Percentiles rank a stretch among this genome's conserved stretches.
phyloP scores from a whole-genome alignment of 805 yeast species.

The Saturnispora silvae region DNA sequence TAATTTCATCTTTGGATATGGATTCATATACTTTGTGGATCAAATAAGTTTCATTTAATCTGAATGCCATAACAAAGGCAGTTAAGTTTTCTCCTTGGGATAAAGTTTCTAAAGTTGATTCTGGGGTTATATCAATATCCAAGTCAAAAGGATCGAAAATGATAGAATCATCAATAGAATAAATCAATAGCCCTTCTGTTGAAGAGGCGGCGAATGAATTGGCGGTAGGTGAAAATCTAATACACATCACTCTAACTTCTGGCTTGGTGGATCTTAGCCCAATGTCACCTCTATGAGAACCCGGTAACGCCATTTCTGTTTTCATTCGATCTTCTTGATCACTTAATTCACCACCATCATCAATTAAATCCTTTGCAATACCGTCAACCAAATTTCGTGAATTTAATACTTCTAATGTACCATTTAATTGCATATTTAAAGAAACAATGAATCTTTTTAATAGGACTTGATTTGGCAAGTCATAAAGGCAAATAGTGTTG shows the following conservation, averaged over 20 bases:
- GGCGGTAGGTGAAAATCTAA: conserved; percentile 83
- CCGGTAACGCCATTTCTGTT: conserved; percentile 68
- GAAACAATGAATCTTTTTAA: conserved; percentile 77
- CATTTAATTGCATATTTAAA: conserved; percentile 81
- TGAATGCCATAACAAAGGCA: conserved; percentile 85
- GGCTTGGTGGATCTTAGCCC: conserved; percentile 69
- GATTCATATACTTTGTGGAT: conserved; percentile 65
- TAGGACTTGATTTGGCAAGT: conserved; percentile 77
- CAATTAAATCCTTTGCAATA: conserved; percentile 74
- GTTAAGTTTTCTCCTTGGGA: conserved; percentile 53
- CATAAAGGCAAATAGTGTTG: conserved; percentile 84
- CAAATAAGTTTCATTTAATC: conserved; percentile 73
- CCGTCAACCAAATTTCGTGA: conserved; percentile 80
- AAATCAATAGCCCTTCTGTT: conserved; percentile 83
- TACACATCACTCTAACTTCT: conserved; percentile 67
- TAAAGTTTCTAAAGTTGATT: conserved; percentile 52
- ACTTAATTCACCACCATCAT: conserved; percentile 75
- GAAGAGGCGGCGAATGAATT: conserved; percentile 89
- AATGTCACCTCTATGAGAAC: conserved; percentile 75
- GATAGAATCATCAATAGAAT: conserved; percentile 62
- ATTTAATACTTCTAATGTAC: conserved; percentile 71
- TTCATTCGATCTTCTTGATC: conserved; percentile 57
- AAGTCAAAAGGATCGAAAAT: conserved; percentile 91
- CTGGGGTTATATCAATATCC: conserved; percentile 87
- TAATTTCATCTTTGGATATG: conserved; percentile 61